Conservation (phyloP, 768 basidiomycete species). For the Pulveroboletus sp. region DNA sequence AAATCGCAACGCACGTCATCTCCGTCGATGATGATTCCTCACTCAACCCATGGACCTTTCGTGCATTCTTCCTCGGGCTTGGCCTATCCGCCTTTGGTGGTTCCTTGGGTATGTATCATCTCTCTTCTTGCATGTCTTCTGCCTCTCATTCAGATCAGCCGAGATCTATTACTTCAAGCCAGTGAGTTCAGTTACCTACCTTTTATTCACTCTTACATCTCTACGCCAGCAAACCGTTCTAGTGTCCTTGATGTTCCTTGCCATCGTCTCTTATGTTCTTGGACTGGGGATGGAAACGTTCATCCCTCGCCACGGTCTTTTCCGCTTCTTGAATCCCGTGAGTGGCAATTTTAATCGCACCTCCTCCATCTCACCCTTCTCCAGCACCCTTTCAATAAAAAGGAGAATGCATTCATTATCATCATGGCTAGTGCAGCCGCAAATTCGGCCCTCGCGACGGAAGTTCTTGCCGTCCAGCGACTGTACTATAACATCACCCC, state of each 20-base stretch:
- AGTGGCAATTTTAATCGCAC: not conserved
- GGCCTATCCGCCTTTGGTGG: slow-evolving; percentile 52
- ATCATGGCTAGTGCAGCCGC: slow-evolving; percentile 56
- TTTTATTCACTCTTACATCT: not conserved
- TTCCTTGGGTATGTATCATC: slow-evolving; percentile 39
- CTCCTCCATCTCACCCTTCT: not conserved
- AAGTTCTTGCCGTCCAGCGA: slow-evolving; percentile 49
- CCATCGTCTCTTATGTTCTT: slow-evolving; percentile 48
- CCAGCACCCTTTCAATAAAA: slow-evolving; percentile 56
- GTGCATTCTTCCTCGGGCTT: slow-evolving; percentile 52
- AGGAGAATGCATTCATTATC: slow-evolving; percentile 55
- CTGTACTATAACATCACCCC: slow-evolving; percentile 28
- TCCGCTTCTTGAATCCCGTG: slow-evolving; percentile 54
- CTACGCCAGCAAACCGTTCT: slow-evolving; percentile 44
- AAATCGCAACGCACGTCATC: slow-evolving; percentile 47
- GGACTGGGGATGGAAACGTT: slow-evolving; percentile 45
- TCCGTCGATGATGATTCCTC: slow-evolving; percentile 32
- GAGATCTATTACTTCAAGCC: slow-evolving; percentile 65
- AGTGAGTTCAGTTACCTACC: slow-evolving; percentile 23
- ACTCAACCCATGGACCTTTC: slow-evolving; percentile 36
- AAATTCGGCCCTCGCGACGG: slow-evolving; percentile 50
- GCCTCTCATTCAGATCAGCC: slow-evolving; percentile 28
- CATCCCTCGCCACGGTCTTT: slow-evolving; percentile 44
- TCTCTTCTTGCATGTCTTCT: not conserved
- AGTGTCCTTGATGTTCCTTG: slow-evolving; percentile 54